These are phyloP conservation scores for Linanthus parryae DNA, from an alignment of 148 eudicot genomes.

Conservation along the genomic window DNA sequence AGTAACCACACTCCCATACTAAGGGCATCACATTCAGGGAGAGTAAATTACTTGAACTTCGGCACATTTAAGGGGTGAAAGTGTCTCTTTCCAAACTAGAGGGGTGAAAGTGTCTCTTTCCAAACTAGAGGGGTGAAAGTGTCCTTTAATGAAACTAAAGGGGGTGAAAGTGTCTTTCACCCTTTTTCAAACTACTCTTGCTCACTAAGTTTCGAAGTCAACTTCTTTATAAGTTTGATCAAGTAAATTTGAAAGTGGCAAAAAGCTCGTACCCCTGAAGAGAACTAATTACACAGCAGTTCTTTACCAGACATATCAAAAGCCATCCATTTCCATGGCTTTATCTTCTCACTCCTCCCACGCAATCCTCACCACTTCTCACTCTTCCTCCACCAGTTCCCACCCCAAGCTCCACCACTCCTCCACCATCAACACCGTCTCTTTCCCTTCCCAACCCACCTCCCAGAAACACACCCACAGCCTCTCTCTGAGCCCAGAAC, in stretches of 20 bases:
- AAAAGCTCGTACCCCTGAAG: not conserved
- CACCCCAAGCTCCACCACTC: conserved; percentile 4
- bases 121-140: no score
- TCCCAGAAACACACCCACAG: not conserved
- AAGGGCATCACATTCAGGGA: no score
- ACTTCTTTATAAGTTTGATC: no score
- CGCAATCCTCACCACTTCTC: conserved; percentile 2
- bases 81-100: no score
- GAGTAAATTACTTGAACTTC: no score
- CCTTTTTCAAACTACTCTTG: no score
- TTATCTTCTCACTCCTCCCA: conserved; percentile 27
- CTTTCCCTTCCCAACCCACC: conserved; percentile 15
- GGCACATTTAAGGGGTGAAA: no score
- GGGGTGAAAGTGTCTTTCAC: no score
- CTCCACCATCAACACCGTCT: conserved; percentile 3
- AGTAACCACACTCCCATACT: no score
- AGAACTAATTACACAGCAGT: no score
- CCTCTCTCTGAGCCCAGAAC: not conserved
- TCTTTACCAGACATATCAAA: not conserved
- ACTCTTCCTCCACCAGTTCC: conserved; percentile 1
- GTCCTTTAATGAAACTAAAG: not conserved
- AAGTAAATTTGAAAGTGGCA: not conserved
- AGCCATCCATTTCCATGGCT: conserved; percentile 29
- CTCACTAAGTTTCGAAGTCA: not conserved
- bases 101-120: no score